Evolutionary conservation across 2,329 filamentous ascomycete species (phyloP).

Genomic region (Aspergillus floridensis): DNA sequence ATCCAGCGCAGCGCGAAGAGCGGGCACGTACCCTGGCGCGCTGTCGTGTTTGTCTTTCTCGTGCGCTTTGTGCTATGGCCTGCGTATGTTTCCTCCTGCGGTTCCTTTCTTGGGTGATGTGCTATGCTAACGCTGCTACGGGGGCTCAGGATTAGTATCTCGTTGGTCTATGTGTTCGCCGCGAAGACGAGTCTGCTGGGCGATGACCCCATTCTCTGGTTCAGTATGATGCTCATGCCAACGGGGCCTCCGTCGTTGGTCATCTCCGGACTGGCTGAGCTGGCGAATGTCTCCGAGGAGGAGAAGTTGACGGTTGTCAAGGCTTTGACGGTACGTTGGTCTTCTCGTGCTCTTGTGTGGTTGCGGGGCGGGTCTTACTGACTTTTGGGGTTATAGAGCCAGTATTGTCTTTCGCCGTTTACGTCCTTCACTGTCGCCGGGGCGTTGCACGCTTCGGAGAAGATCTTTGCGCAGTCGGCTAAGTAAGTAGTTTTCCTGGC

Average conservation of each 20-base stretch:
- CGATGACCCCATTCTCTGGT: constrained; percentile 64
- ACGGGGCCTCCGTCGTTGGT: constrained; percentile 56
- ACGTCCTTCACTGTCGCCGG: constrained; percentile 33
- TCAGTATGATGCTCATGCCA: constrained; percentile 61
- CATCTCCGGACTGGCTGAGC: constrained; percentile 51
- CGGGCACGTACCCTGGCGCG: constrained; percentile 37
- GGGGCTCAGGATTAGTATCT: constrained; percentile 47
- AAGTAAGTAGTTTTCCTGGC: too few relatives aligned
- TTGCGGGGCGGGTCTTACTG: neutral
- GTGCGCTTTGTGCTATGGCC: constrained; percentile 64
- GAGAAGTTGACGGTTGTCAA: constrained; percentile 57
- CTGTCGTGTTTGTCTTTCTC: constrained; percentile 50
- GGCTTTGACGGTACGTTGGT: constrained; percentile 48
- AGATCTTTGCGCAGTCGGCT: neutral
- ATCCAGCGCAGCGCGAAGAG: constrained; percentile 38
- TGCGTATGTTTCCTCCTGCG: constrained; percentile 28
- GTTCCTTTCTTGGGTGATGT: neutral
- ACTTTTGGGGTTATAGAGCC: constrained; percentile 18
- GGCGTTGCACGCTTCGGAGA: constrained; percentile 30
- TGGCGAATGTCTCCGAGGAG: constrained; percentile 41
- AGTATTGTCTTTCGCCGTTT: constrained; percentile 33
- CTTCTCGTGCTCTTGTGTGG: neutral
- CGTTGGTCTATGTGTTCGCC: constrained; percentile 55
- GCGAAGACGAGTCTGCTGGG: constrained; percentile 52
- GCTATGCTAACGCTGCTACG: neutral